Conservation (phyloP, 768 basidiomycete genomes). For the Pleurotus giganteus region DNA sequence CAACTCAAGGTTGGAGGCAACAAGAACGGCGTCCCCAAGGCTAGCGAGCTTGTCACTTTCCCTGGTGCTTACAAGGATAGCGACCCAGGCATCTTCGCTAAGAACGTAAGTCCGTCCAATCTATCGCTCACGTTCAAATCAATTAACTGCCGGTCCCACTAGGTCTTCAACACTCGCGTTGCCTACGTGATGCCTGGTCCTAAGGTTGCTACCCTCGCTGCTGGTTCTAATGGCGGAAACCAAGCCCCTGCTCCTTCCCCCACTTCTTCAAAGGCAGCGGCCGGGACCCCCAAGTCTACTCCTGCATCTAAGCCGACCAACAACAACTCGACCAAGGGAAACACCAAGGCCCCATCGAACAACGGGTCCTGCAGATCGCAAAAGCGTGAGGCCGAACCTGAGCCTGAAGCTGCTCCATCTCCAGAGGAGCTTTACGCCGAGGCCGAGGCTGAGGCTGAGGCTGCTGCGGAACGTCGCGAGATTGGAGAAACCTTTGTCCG, state of each 20-base stretch:
- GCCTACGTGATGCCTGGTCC: slow-evolving; percentile 53
- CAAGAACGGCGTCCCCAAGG: slow-evolving; percentile 30
- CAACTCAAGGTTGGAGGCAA: slow-evolving; percentile 40
- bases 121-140: not conserved
- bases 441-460: not conserved
- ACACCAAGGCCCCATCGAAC: not conserved
- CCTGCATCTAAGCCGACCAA: not conserved
- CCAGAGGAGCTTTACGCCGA: slow-evolving; percentile 8
- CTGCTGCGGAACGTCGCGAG: not conserved
- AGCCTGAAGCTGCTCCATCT: slow-evolving; percentile 7
- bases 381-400: slow-evolving; percentile 4
- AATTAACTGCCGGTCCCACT: not conserved
- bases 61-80: slow-evolving; percentile 53
- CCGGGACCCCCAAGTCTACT: not conserved
- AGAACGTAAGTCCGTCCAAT: slow-evolving; percentile 27
- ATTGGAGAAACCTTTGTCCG: not conserved
- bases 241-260: not conserved
- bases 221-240: slow-evolving; percentile 5
- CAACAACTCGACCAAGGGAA: not conserved
- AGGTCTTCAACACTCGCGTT: slow-evolving; percentile 29
- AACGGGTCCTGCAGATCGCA: not conserved
- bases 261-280: not conserved
- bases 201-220: slow-evolving; percentile 39
- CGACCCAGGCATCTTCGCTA: slow-evolving; percentile 52
- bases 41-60: slow-evolving; percentile 38